A percentile compares a stretch with the other conserved stretches of the same genome.
phyloP scores from a whole-genome alignment of 148 eudicot species.

The Vaccinium myrtillus region DNA sequence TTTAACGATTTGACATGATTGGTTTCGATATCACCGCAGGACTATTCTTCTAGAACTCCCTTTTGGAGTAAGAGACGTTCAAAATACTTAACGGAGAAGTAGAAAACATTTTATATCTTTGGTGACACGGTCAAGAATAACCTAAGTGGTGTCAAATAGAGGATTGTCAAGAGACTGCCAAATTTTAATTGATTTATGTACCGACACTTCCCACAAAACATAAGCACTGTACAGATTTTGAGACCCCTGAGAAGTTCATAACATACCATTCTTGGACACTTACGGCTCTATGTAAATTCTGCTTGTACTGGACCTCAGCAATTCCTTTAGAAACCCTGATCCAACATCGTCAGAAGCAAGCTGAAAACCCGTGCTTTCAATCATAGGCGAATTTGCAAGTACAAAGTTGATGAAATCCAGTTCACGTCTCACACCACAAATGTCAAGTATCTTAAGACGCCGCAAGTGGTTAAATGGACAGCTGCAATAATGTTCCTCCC shows the following conservation, averaged over 20 bases:
- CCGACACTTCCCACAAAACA: not conserved
- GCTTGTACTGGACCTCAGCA: constrained; percentile 66
- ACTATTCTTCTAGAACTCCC: not conserved
- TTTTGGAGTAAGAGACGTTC: not conserved
- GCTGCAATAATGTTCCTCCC: constrained; percentile 34
- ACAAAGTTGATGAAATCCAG: constrained; percentile 60
- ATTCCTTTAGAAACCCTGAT: constrained; percentile 55
- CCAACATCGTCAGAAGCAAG: constrained; percentile 51
- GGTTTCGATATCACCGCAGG: too few species aligned
- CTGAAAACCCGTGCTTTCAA: constrained; percentile 69
- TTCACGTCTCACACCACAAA: constrained; percentile 43
- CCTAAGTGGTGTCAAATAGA: not conserved
- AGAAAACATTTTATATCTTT: not conserved
- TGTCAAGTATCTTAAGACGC: constrained; percentile 48
- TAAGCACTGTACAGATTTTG: not conserved
- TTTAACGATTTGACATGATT: too few species aligned
- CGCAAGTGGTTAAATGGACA: constrained; percentile 50
- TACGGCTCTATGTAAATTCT: constrained; percentile 66
- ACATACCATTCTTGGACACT: not conserved
- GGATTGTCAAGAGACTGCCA: not conserved
- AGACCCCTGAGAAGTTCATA: not conserved
- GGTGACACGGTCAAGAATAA: not conserved
- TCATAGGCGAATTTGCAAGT: constrained; percentile 65
- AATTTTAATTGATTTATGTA: not conserved
- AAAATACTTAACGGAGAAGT: not conserved